Conservation (phyloP, 2,329 filamentous ascomycete species). For the Pseudocercospora macadamiae region DNA sequence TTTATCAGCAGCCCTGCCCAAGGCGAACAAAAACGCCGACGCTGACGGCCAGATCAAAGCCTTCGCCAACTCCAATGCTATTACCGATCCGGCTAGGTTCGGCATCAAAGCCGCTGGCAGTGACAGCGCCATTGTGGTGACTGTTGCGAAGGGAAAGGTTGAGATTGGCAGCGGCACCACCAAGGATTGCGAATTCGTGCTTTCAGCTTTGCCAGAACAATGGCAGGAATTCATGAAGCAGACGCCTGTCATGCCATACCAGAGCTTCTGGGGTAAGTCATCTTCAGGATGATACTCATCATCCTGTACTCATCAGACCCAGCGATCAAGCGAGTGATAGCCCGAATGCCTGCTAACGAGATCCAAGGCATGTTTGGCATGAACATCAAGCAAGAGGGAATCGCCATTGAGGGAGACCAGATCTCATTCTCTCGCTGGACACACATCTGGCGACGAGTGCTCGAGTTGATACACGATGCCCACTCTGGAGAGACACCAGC, state of each 20-base stretch:
- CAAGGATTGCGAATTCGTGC: slow-evolving; percentile 39
- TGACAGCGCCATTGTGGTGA: slow-evolving; percentile 34
- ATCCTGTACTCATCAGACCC: background rate
- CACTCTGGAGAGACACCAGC: slow-evolving; percentile 49
- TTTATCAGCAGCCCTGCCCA: slow-evolving; percentile 30
- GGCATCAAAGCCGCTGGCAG: slow-evolving; percentile 38
- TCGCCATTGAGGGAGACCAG: slow-evolving; percentile 52
- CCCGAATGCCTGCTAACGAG: slow-evolving; percentile 19
- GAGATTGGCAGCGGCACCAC: slow-evolving; percentile 31
- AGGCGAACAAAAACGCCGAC: slow-evolving; percentile 33
- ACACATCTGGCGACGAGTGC: slow-evolving; percentile 52
- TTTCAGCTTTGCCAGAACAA: slow-evolving; percentile 49
- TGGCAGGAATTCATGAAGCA: slow-evolving; percentile 52
- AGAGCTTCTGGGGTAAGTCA: slow-evolving; percentile 50
- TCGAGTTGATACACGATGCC: slow-evolving; percentile 54
- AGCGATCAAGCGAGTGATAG: slow-evolving; percentile 24
- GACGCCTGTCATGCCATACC: slow-evolving; percentile 48
- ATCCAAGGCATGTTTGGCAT: slow-evolving; percentile 44
- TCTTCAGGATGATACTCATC: background rate
- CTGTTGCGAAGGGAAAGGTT: slow-evolving; percentile 35
- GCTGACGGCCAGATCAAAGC: slow-evolving; percentile 36
- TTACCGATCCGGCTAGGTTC: slow-evolving; percentile 34
- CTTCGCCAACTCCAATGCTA: slow-evolving; percentile 37
- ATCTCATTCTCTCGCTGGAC: slow-evolving; percentile 49
- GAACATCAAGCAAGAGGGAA: slow-evolving; percentile 54